Evolutionary conservation across 2,329 filamentous ascomycete genomes (phyloP).

Genomic region (Coniochaeta ligniaria): DNA sequence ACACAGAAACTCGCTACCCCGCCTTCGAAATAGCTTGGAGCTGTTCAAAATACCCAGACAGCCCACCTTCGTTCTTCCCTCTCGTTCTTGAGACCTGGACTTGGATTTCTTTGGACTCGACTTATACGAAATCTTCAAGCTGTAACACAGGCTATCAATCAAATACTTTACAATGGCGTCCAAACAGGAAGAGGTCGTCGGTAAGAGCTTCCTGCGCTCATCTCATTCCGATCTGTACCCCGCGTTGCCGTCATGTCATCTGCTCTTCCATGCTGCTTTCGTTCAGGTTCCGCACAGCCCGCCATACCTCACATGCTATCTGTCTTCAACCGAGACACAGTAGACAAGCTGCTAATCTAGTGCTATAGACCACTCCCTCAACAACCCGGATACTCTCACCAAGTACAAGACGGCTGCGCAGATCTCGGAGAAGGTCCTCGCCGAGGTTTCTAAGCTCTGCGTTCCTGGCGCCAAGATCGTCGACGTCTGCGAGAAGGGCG

Average conservation of each 20-base stretch:
- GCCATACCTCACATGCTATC: neutral
- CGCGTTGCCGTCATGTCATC: neutral
- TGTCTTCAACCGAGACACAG: neutral
- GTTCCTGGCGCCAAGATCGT: conserved; percentile 87
- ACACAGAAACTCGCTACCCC: conserved; percentile 2
- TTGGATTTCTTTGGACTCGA: neutral
- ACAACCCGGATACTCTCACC: conserved; percentile 89
- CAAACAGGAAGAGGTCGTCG: neutral
- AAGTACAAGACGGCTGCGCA: conserved; percentile 97
- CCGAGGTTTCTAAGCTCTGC: conserved; percentile 68
- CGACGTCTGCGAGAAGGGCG: conserved; percentile 89
- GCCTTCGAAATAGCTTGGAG: conserved; percentile 1
- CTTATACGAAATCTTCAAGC: neutral
- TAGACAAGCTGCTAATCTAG: conserved; percentile 1
- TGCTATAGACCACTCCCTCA: conserved; percentile 72
- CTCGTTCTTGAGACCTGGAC: neutral
- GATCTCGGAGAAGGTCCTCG: conserved; percentile 94
- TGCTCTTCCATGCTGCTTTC: neutral
- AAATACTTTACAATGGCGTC: neutral
- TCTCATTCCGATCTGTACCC: neutral
- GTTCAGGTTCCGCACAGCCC: neutral
- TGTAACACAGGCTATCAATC: neutral
- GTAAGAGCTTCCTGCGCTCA: neutral
- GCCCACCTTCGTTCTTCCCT: neutral
- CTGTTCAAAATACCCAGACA: neutral